Base-by-base conservation (phyloP, 208 protist species). In the Leishmania mexicana region DNA sequence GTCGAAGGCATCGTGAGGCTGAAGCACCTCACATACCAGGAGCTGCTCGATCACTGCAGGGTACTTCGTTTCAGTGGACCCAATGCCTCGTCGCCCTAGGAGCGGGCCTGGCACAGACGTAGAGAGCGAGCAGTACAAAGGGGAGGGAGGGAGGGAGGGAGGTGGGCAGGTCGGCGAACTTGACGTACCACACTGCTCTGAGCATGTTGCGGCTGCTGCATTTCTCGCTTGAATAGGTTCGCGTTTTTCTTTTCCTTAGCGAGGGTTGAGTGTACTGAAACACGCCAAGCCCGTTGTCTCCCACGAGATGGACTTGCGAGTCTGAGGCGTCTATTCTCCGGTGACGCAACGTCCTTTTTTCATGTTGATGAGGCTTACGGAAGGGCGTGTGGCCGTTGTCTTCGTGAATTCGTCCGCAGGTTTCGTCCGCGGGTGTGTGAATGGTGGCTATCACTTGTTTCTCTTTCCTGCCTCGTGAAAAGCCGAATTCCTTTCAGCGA, bases 1-100 rank as follows among this genome's bases (percentile, higher is more conserved):
- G 95, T 96, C 19, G 81, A 88, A 51, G 87, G 89, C 49, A 96
- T 97, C 78, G 82, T 96, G 0, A 80, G 90, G 24, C 62, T 97
- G 76, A 80, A 95, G 78, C 95, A 97, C 79, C 76, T 97, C 17
- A 85, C 45, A 21, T 93, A 96, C 76, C 85, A 92, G 19, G 87
- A 94, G 70, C 87, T 97, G 31, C 54, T 91, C 42, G 67, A 84
- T 35, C 76, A 85, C 10, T 89, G 84, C 65, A 78, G 67, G 8
- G 80, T 67, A 40, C 67, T 90, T 21, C 78, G 78, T 38, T 88
- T 85, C 58, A 79, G 60, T 45, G 58, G 75, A 1, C 68, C 74
- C 45, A 76, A 54, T 49, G 31, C 72, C 49, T 62, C 72, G 19
- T 49, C 49, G 17, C 35, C 10, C 31, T 78, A 62, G 31, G 15